Base-by-base conservation (phyloP, 352 stramenopile species). In the Pythium brachiatum region DNA sequence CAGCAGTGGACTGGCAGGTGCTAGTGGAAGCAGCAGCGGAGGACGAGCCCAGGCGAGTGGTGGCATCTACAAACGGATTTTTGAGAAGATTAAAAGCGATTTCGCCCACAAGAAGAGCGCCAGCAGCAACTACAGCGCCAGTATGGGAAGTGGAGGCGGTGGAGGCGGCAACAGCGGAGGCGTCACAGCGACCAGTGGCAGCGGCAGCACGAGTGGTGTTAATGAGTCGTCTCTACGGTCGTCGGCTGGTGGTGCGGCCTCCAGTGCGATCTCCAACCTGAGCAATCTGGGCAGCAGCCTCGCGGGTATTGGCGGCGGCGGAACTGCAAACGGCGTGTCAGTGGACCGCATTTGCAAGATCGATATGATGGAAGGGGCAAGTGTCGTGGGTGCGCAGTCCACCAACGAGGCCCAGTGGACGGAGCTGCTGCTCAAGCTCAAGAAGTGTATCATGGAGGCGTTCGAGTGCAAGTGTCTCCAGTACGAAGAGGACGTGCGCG, bases 371-470 rank as follows among this genome's bases (percentile, higher is more conserved):
- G 81, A 92, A 29, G 83, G 81, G 39, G 77, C 75, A 53, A 92
- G 81, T 63, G 69, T 90, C 20, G 53, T 89, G 4, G 85, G 67
- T 6, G 64, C 73, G 0, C 83, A 92, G 52, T 80, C 88, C 60
- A 83, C 89, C 57, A 82, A 92, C 67, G 81, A 94, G 60, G 69
- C 76, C 0, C 85, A 94, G 66, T 94, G 83, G 83, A 90, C 81
- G 2, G 81, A 92, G 48, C 64, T 94, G 31, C 46, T 94, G 18
- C 44, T 92, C 36, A 68, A 79, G 32, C 60, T 94, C 39, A 64
- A 75, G 21, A 74, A 83, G 56, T 94, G 83, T 53, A 82, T 94
- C 61, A 92, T 94, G 86, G 80, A 90, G 46, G 83, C 86, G 13
- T 94, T 94, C 55, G 72, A 94, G 62, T 75, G 62, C 64, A 80